phyloP scores from a whole-genome alignment of 2,329 filamentous ascomycete genomes.

The Fragosphaeria purpurea region DNA sequence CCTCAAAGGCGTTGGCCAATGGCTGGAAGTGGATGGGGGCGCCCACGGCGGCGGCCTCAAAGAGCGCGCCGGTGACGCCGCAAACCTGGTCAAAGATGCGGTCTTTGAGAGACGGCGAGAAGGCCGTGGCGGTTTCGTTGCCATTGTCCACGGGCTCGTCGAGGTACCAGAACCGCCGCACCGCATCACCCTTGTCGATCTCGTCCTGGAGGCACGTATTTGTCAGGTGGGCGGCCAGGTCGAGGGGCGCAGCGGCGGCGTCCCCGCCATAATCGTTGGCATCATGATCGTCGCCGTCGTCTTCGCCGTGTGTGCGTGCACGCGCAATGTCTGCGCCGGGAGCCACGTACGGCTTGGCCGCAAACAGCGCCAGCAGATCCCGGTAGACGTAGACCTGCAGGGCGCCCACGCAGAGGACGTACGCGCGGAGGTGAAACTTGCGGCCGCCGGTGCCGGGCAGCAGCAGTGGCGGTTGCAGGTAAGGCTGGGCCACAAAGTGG shows the following conservation, averaged over 20 bases:
- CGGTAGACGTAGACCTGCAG: constrained; percentile 78
- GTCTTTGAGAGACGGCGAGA: constrained; percentile 30
- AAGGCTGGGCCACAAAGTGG: constrained; percentile 92
- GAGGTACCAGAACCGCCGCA: constrained; percentile 57
- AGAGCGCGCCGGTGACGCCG: constrained; percentile 61
- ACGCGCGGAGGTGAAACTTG: constrained; percentile 93
- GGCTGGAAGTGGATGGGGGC: constrained; percentile 92
- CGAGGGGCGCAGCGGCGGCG: constrained; percentile 21
- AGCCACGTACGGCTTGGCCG: constrained; percentile 58
- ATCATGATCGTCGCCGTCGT: constrained; percentile 20
- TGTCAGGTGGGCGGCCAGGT: constrained; percentile 73
- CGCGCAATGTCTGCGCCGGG: constrained; percentile 37
- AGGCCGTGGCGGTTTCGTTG: constrained; percentile 25
- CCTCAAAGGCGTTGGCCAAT: constrained; percentile 77
- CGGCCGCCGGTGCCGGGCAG: constrained; percentile 50
- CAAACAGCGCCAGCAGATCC: constrained; percentile 89
- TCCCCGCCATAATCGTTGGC: constrained; percentile 26
- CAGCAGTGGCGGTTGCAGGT: constrained; percentile 81
- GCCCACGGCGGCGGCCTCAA: constrained; percentile 73
- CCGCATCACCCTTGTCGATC: constrained; percentile 53
- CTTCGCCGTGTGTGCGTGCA: not conserved
- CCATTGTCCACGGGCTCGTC: constrained; percentile 14
- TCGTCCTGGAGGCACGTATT: constrained; percentile 84
- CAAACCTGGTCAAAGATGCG: constrained; percentile 67
- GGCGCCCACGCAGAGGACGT: constrained; percentile 72